Base-by-base conservation (phyloP, 164 flowering plant species). In the Piper betle region DNA sequence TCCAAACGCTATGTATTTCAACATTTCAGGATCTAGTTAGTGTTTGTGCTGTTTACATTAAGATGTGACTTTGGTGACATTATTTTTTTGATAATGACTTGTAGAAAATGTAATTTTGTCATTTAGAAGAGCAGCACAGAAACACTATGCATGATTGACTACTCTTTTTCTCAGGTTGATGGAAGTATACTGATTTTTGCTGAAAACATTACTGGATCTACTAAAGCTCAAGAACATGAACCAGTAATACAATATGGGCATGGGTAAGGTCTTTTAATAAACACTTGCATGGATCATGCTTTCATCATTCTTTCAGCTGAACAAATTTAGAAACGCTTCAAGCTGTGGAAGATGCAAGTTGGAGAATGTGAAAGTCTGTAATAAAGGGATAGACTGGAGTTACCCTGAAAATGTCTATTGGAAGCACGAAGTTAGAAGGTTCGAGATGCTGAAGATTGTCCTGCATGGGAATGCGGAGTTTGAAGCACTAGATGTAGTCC, bases 381-480 rank as follows among this genome's bases (percentile, higher is more conserved):
- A 93, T 66, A 63, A 73, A 62, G 98, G 98, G 66, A 84, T 93
- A 71, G 78, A 93, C 71, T 93, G 98, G 98, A 81, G 57, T 38
- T 79, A 64, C 60, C 43, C 72, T 63, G 77, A 73, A 10, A 93
- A 90, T 68, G 55, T 78, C 41, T 93, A 86, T 60, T 93, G 98
- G 98, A 93, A 83, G 74, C 90, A 86, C 72, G 84, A 87, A 41
- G 85, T 90, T 64, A 68, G 74, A 68, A 84, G 97, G 57, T 64
- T 68, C 64, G 96, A 87, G 75, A 75, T 78, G 46, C 65, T 80
- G n/a, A 82, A 82, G 71, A 66, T 90, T 65, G 71, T 81, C 52
- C 79, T 93, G 67, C 91, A 84, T 79, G 98, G 98, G 71, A 93
- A 93, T 84, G 96, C 97, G 25, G 98, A 93, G 78, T 90, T 93